Base-by-base conservation (phyloP, 2,329 filamentous ascomycete species). In the Metarhizium album region DNA sequence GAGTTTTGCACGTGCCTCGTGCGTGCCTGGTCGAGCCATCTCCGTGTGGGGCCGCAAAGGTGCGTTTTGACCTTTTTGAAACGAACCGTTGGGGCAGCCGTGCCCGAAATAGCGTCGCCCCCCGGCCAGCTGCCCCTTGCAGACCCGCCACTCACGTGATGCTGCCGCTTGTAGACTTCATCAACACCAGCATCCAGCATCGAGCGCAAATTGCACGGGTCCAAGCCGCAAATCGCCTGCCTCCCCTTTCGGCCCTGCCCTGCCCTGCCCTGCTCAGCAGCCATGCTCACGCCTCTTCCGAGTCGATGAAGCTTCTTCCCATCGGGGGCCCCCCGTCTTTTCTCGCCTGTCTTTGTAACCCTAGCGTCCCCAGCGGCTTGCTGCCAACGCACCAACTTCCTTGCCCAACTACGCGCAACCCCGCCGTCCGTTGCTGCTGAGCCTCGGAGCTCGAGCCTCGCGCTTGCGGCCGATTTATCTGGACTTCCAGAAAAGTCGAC, bases 51-150 rank as follows among this genome's bases (percentile, higher is more conserved):
- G 13, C 33, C n/a, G n/a, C n/a, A n/a, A n/a, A 27, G 35, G 46
- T 48, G 46, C 42, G 46, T 48, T 48, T 48, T 35, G 46, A 48
- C 46, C 35, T 27, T 48, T 48, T 42, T 42, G 37, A 48, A 48
- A 42, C 35, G 18, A 18, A 24, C 18, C 18, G 18, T 11, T 24
- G 11, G 40, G 3, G 16, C 8, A 31, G 11, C 18, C 6, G 9
- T 20, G 37, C 16, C 18, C 4, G 37, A 40, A 20, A 40, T 40
- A 18, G 37, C 6, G n/a, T 40, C 20, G 7, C 7, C 27, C 7
- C 6, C 11, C 27, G 11, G 27, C 27, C 27, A 29, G 3, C 27
- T n/a, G n/a, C 35, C 9, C 9, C 5, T 38, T 14, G 16, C 9
- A n/a, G 35, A 6, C 7, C 14, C 35, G 14, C 35, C 35, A n/a